Evolutionary conservation across 2,329 filamentous ascomycete species (phyloP), one percentile per base, ranked within the genome.

Genomic region (Clonostachys rosea): DNA sequence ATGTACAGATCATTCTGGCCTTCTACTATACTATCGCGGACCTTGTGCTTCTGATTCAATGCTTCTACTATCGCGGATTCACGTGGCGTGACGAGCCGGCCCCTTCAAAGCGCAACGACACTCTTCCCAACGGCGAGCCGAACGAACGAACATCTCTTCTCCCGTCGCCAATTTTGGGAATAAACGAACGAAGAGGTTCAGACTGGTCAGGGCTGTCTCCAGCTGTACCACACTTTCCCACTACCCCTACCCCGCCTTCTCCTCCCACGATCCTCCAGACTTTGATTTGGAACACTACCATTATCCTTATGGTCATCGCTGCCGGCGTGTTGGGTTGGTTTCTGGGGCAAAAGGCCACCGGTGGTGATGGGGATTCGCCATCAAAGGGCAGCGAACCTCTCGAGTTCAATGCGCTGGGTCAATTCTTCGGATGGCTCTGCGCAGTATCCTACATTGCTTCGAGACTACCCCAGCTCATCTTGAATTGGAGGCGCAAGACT

Each of bases 61-160:
- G 89, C 67, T 95, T 97, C 72, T 97, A 95, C 72, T 99, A 99
- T 67, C 84, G 89, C 45, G 91, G 91, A 5, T 94, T 96, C 55
- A 84, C 81, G 3, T 79, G 77, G 73, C 72, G 67, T 45, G 81
- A 85, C 52, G 70, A 81, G 47, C 67, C 77, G 13, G 59, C 67
- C 8, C 56, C 63, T 39, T 58, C 69, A 41, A 59, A 66, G 39
- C 76, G 75, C 59, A 56, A 71, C 47, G 55, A 64, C 24, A 60
- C 60, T 33, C 59, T 50, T 9, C 43, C 56, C 40, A 53, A 53
- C 47, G 64, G 55, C 44, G 68, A 69, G 50, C 67, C 75, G 11
- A 68, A 69, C 52, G 82, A 86, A 62, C 71, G 70, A 41, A 82
- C 79, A 0, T 65, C 68, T 6, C 65, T 84, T 4, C 65, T 83